Percentiles rank a stretch among this genome's conserved stretches.
These are phyloP conservation scores for Eruca vesicaria DNA, from an alignment of 441 rosid genomes.

Conservation along the genomic window DNA sequence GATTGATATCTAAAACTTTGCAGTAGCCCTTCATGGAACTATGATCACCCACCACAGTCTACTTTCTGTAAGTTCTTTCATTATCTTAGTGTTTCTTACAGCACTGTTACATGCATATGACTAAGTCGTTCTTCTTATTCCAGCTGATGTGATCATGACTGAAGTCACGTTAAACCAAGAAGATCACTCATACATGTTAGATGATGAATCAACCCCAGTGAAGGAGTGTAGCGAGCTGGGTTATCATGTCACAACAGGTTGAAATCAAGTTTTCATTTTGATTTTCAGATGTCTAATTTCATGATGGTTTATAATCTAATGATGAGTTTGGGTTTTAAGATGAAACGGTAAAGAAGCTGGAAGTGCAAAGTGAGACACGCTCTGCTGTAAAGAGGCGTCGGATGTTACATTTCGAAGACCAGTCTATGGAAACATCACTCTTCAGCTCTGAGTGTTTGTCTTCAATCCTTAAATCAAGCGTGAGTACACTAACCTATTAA, in stretches of 20 bases:
- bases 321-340: conserved; percentile 42
- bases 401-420: conserved; percentile 74
- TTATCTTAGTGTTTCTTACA: neutral
- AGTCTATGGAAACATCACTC: conserved; percentile 44
- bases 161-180: conserved; percentile 38
- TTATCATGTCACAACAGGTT: conserved; percentile 47
- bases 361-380: conserved; percentile 42
- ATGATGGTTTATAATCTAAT: neutral
- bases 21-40: conserved; percentile 45
- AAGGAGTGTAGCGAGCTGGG: conserved; percentile 75
- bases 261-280: neutral
- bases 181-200: conserved; percentile 38
- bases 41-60: conserved; percentile 42
- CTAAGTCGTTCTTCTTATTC: neutral
- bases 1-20: conserved; percentile 11
- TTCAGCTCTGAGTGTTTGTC: conserved; percentile 59
- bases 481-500: conserved; percentile 22
- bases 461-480: conserved; percentile 64
- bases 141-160: conserved; percentile 38
- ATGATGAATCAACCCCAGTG: conserved; percentile 66
- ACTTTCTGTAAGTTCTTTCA: conserved; percentile 43
- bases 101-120: neutral
- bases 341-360: conserved; percentile 44
- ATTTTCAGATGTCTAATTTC: neutral
- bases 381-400: conserved; percentile 77